phyloP scores from a whole-genome alignment of 2,329 filamentous ascomycete species.

The Pyricularia pennisetigena region DNA sequence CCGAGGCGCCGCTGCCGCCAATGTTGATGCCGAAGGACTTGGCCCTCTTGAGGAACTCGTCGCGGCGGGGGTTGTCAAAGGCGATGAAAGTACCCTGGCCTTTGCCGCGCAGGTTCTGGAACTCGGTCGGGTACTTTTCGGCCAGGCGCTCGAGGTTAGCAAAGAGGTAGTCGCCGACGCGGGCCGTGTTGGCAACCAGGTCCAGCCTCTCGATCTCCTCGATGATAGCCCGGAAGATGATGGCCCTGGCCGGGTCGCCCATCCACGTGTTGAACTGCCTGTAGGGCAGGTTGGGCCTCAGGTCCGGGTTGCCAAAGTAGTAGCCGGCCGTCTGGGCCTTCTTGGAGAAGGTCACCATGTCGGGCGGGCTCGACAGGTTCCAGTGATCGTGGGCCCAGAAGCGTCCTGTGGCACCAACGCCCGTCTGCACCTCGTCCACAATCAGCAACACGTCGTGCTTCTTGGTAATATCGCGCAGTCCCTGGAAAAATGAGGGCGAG shows the following conservation, averaged over 20 bases:
- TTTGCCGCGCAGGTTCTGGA: slow-evolving; percentile 78
- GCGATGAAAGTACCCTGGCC: slow-evolving; percentile 87
- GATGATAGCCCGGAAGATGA: slow-evolving; percentile 81
- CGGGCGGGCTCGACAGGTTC: slow-evolving; percentile 67
- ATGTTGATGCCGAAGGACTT: slow-evolving; percentile 81
- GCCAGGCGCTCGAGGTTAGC: slow-evolving; percentile 57
- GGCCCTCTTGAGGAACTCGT: slow-evolving; percentile 68
- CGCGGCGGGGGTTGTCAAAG: slow-evolving; percentile 73
- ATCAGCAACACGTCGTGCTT: slow-evolving; percentile 75
- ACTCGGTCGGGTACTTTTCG: slow-evolving; percentile 62
- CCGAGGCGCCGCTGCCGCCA: slow-evolving; percentile 66
- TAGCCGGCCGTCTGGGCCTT: slow-evolving; percentile 92
- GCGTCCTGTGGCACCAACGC: slow-evolving; percentile 82
- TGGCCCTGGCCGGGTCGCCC: slow-evolving; percentile 76
- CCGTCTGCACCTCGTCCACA: slow-evolving; percentile 90
- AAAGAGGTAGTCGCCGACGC: slow-evolving; percentile 71
- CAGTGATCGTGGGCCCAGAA: slow-evolving; percentile 98
- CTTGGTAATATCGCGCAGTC: slow-evolving; percentile 68
- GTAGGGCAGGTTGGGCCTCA: slow-evolving; percentile 87
- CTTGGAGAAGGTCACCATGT: slow-evolving; percentile 94
- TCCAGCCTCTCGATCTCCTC: slow-evolving; percentile 65
- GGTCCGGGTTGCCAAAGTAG: slow-evolving; percentile 72
- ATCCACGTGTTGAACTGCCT: slow-evolving; percentile 98
- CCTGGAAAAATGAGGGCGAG: slow-evolving; percentile 75
- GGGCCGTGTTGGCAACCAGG: slow-evolving; percentile 71